Conservation (phyloP, 116 monocot genomes). For the Cymodocea nodosa region DNA sequence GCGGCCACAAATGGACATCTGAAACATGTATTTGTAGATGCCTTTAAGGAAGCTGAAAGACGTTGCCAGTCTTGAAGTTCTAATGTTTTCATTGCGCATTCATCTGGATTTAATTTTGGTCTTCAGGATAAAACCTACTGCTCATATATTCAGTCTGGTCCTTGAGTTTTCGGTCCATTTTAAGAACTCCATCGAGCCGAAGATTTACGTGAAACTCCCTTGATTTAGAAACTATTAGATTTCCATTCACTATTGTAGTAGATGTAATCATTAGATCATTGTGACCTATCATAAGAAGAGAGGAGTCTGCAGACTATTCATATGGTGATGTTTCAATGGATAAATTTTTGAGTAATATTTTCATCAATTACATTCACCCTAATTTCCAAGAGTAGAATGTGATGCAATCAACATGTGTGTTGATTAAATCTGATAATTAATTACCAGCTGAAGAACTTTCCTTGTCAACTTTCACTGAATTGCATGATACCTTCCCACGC, state of each 20-base stretch:
- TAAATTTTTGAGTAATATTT: too few relatives aligned
- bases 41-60: conserved; percentile 23
- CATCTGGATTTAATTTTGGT: neutral
- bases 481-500: neutral
- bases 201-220: too few relatives aligned
- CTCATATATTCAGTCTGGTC: too few relatives aligned
- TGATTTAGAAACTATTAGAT: too few relatives aligned
- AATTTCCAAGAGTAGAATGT: neutral
- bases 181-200: too few relatives aligned
- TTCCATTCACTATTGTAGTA: too few relatives aligned
- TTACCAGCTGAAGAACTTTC: neutral
- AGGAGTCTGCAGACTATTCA: neutral
- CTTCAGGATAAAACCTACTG: too few relatives aligned
- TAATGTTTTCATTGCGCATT: neutral
- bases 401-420: neutral
- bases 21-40: conserved; percentile 54
- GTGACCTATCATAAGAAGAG: too few relatives aligned
- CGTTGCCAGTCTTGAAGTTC: neutral
- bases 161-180: too few relatives aligned
- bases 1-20: conserved; percentile 71
- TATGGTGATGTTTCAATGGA: neutral
- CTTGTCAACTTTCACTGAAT: neutral
- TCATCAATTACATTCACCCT: too few relatives aligned
- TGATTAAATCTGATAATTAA: neutral
- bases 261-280: too few relatives aligned